These are phyloP conservation scores for Monosporozyma siamensis DNA, from an alignment of 805 yeast genomes.

Conservation along the genomic window DNA sequence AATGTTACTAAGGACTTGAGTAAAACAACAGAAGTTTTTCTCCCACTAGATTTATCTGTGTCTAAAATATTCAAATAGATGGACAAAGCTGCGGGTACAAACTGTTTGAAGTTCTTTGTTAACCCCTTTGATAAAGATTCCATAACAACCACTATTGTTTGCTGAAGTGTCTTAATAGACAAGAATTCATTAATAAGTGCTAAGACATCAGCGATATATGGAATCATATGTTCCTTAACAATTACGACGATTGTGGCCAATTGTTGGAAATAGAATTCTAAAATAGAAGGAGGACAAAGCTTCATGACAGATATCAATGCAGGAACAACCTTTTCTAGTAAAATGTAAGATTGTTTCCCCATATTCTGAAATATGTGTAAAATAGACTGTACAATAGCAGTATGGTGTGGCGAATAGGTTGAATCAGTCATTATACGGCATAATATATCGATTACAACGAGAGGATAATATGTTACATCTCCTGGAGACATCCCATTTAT, in stretches of 20 bases:
- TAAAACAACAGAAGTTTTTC: slow-evolving; percentile 59
- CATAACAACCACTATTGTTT: slow-evolving; percentile 66
- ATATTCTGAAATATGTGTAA: slow-evolving; percentile 83
- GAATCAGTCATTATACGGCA: slow-evolving; percentile 79
- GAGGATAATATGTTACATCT: slow-evolving; percentile 86
- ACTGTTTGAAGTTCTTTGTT: slow-evolving; percentile 85
- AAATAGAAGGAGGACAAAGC: slow-evolving; percentile 64
- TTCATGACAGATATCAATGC: slow-evolving; percentile 81
- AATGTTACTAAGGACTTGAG: slow-evolving; percentile 76
- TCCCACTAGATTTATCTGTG: slow-evolving; percentile 52
- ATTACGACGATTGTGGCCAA: slow-evolving; percentile 68
- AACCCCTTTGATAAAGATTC: slow-evolving; percentile 79
- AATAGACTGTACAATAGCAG: slow-evolving; percentile 87
- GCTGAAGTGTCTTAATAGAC: slow-evolving; percentile 52
- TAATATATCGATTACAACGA: slow-evolving; percentile 81
- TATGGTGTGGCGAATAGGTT: slow-evolving; percentile 77
- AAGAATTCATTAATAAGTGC: slow-evolving; percentile 69
- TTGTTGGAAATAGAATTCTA: slow-evolving; percentile 85
- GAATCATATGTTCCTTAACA: slow-evolving; percentile 84
- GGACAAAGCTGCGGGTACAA: slow-evolving; percentile 69
- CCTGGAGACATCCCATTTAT: slow-evolving; percentile 95
- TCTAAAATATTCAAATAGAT: slow-evolving; percentile 69
- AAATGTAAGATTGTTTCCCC: slow-evolving; percentile 84
- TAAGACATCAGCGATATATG: slow-evolving; percentile 68
- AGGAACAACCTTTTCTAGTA: slow-evolving; percentile 77